Percentiles rank a stretch among this genome's conserved stretches.
Evolutionary conservation across 2,329 filamentous ascomycete genomes (phyloP).

Genomic region (Cryphonectria nitschkei): DNA sequence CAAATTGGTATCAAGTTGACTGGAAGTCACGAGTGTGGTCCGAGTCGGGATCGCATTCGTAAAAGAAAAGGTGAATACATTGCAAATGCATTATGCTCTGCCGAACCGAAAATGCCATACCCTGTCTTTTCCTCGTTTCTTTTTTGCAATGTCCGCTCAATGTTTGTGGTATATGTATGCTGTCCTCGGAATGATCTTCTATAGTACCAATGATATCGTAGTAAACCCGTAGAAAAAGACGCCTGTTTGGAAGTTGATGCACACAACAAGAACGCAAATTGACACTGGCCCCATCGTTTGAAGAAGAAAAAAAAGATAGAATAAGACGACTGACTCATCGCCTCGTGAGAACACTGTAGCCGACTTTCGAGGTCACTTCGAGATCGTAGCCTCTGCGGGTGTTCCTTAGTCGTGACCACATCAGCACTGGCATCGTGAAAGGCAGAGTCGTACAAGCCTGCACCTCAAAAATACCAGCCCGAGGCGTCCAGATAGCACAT

Average conservation of each 20-base stretch:
- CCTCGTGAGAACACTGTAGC: constrained; percentile 11
- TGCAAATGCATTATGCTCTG: constrained; percentile 27
- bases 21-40: neutral
- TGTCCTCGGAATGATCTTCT: constrained; percentile 27
- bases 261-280: constrained; percentile 3
- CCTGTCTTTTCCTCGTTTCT: neutral
- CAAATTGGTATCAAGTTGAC: neutral
- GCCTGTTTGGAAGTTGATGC: constrained; percentile 7
- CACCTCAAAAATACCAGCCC: constrained; percentile 16
- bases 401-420: neutral
- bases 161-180: constrained; percentile 30
- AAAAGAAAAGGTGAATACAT: constrained; percentile 1
- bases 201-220: constrained; percentile 20
- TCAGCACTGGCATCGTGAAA: constrained; percentile 9
- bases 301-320: neutral
- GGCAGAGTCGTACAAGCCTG: constrained; percentile 26
- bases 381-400: constrained; percentile 6
- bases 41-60: constrained; percentile 5
- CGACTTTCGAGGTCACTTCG: constrained; percentile 12
- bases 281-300: neutral
- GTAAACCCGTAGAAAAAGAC: constrained; percentile 10
- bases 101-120: constrained; percentile 6
- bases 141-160: constrained; percentile 21
- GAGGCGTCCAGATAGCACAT: constrained; percentile 26
- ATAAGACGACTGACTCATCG: constrained; percentile 6